Evolutionary conservation across 257 asterid species (phyloP), one percentile per base, ranked within the genome.

Genomic region (Przewalskia tangutica): DNA sequence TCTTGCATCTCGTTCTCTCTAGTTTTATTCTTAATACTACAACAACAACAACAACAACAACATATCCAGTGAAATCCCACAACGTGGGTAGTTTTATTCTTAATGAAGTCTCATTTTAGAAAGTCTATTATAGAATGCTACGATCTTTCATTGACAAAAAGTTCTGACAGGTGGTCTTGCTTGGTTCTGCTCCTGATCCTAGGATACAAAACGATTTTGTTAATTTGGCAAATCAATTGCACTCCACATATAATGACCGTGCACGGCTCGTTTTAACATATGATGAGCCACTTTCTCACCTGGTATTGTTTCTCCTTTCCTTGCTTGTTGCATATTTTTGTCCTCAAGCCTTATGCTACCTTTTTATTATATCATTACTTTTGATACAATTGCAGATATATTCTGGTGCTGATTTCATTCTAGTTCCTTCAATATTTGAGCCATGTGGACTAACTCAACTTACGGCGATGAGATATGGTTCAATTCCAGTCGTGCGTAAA

Each of bases 391-490:
- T 85, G 91, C 89, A 96, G 99, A 96, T 96, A 83, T 94, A 96
- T 89, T 97, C 97, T 64, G 99, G 99, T 65, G 90, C 99, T 23
- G 99, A 96, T 92, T 93, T 96, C 81, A 90, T 94, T 86, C 86
- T 96, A 86, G 98, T 94, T 85, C 98, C 99, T 85, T 96, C 99
- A 38, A 90, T 96, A 84, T 96, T 93, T 84, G 99, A 96, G 90
- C 99, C 99, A 73, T 96, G 99, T 85, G 99, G 99, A 82, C 93
- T 96, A 81, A 96, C 99, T 80, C 99, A 96, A 89, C 99, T 96
- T 90, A 91, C 93, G 13, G 98, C 99, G 66, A 92, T 96, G 99
- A 92, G 99, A 96, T 96, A 90, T 50, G 98, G 99, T 67, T 91
- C 98, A 11, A 89, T 96, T 76, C 97, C 99, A 18, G 89, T 94